Base-by-base conservation (phyloP, 75 land plant species). In the Cunninghamia lanceolata region DNA sequence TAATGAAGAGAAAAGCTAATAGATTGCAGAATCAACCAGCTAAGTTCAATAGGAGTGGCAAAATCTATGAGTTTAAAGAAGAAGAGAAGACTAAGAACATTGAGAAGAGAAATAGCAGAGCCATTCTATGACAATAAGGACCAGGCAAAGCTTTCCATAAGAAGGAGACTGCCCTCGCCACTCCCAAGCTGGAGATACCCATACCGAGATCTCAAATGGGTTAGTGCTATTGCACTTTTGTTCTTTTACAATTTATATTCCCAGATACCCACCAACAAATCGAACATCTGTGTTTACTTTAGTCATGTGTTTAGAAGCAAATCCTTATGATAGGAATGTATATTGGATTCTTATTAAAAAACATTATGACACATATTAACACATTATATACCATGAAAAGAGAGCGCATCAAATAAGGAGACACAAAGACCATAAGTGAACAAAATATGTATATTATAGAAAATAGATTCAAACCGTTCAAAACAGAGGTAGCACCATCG, bases 21-120 rank as follows among this genome's bases (percentile, higher is more conserved):
- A 56, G 4, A 56, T 17, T 4, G n/a, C 25, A 56, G n/a, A 59
- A 59, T 3, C 28, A 59, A 25, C n/a, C 5, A 28, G 25, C 28
- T 25, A 63, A 63, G 68, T 28, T 7, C 28, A 21, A n/a, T 40
- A 80, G 75, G 17, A 40, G 96, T 97, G 99, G 99, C 96, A 85
- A 97, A 97, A 84, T 97, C 99, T 32, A 87, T 97, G 88, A 85
- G 99, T 87, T 96, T 94, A 68, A 97, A 97, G 96, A 92, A 92
- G 89, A 89, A 92, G 93, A 97, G 94, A 94, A 86, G 99, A 86
- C 85, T 97, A 84, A 82, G 98, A 66, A 94, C 99, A 0, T 85
- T 97, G 17, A 88, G 95, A 89, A 89, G 99, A 68, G 99, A 97
- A 86, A 86, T 97, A 4, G 98, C 91, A 28, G 90, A 92, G 63